Evolutionary conservation across 2,329 filamentous ascomycete species (phyloP), one percentile per base, ranked within the genome.

Genomic region (Diaporthe destruens): DNA sequence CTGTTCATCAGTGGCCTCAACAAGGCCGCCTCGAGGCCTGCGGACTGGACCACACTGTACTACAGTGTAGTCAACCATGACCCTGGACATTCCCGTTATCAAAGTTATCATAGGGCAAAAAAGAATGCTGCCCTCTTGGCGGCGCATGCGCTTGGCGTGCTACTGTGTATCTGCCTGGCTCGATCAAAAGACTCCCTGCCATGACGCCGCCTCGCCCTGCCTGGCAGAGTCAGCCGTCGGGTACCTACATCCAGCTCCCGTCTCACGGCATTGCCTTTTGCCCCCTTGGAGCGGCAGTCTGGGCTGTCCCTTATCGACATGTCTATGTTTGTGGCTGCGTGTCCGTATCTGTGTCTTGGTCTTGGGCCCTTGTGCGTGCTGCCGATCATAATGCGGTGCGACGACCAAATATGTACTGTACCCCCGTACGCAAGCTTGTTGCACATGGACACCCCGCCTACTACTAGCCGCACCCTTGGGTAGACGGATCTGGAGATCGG

Each of bases 161-260:
- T 53, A n/a, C n/a, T n/a, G n/a, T n/a, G n/a, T n/a, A 29, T 59
- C 44, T 47, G 44, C 53, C 18, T 9, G 25, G 23, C 55, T 11
- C 36, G 44, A 39, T 69, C 61, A 66, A 36, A 66, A 47, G 61
- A 66, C 61, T 39, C 61, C 61, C 47, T 47, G 53, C 61, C 7
- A 3, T 11, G 8, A 53, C 32, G 47, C 47, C 32, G 25, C 59
- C 59, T 32, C 8, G 39, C 5, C 5, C 39, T 47, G 36, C 12
- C 66, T 69, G 67, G n/a, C 67, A 59, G 29, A 42, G 44, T 61
- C 68, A 70, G 55, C 68, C 68, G 68, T 61, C 68, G 68, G 68
- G 55, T 61, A 70, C 47, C 68, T 70, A 59, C 68, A 29, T 34
- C 12, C n/a, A 18, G 29, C 23, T 32, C 32, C 55, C 55, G 55